Conservation (phyloP, 2,329 filamentous ascomycete species). For the Pyrenochaeta sp. region DNA sequence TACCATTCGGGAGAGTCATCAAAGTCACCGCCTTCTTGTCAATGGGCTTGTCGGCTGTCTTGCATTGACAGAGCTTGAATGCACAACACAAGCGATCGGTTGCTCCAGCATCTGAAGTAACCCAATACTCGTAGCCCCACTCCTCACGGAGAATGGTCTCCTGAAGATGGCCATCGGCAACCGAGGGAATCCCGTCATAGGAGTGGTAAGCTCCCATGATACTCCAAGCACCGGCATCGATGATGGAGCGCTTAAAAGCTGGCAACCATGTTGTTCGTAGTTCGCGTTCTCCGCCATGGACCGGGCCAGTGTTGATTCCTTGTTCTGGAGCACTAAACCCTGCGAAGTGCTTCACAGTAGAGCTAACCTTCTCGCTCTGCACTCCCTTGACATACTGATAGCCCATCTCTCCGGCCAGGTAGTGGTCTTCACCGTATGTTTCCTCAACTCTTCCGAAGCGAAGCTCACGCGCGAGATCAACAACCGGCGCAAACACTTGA, state of each 20-base stretch:
- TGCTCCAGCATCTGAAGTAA: slow-evolving; percentile 73
- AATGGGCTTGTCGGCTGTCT: slow-evolving; percentile 56
- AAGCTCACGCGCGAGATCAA: slow-evolving; percentile 74
- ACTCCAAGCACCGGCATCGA: slow-evolving; percentile 71
- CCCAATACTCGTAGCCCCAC: slow-evolving; percentile 77
- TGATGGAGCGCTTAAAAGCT: slow-evolving; percentile 73
- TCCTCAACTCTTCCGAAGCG: slow-evolving; percentile 79
- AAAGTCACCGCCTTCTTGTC: slow-evolving; percentile 72
- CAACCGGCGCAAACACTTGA: slow-evolving; percentile 76
- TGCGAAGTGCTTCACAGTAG: slow-evolving; percentile 80
- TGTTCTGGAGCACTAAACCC: slow-evolving; percentile 75
- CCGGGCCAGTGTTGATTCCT: slow-evolving; percentile 72
- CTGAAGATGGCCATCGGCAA: slow-evolving; percentile 71
- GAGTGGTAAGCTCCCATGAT: slow-evolving; percentile 81
- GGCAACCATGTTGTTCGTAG: slow-evolving; percentile 64
- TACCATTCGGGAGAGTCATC: slow-evolving; percentile 71
- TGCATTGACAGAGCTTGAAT: slow-evolving; percentile 69
- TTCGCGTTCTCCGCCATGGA: slow-evolving; percentile 65
- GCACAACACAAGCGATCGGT: slow-evolving; percentile 72
- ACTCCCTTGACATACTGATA: slow-evolving; percentile 69
- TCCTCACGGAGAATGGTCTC: slow-evolving; percentile 72
- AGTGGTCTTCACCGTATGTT: slow-evolving; percentile 74
- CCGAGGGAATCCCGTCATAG: slow-evolving; percentile 75
- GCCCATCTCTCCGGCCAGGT: slow-evolving; percentile 72
- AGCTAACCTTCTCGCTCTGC: slow-evolving; percentile 71